Evolutionary conservation across 306 rosid genomes (phyloP).

Genomic region (Luffa acutangula): DNA sequence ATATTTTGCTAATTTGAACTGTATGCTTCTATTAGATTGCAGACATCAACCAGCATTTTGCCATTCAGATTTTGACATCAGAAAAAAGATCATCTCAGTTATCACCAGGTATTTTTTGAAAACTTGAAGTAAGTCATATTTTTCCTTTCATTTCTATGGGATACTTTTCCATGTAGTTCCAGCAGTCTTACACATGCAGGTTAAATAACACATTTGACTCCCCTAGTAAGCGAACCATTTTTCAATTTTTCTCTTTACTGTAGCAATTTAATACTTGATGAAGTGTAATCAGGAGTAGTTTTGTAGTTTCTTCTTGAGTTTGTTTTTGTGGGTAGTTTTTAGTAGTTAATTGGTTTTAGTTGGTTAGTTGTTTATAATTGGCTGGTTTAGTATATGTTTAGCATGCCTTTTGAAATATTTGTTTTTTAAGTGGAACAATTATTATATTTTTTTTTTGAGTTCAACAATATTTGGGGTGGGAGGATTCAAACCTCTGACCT

Average conservation of each 20-base stretch:
- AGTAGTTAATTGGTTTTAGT: no score
- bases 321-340: no score
- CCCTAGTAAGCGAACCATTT: neutral
- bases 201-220: neutral
- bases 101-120: conserved; percentile 58
- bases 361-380: no score
- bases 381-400: no score
- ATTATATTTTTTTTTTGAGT: no score
- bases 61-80: conserved; percentile 67
- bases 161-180: neutral
- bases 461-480: no score
- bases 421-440: no score
- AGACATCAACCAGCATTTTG: conserved; percentile 76
- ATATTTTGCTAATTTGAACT: conserved; percentile 1
- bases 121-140: conserved; percentile 13
- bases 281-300: neutral
- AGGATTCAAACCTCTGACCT: no score
- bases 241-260: neutral
- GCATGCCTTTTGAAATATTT: no score
- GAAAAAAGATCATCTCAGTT: conserved; percentile 61
- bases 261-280: neutral
- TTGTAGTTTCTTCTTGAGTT: no score
- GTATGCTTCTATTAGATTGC: conserved; percentile 55
- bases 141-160: neutral
- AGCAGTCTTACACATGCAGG: neutral